Base-by-base conservation (phyloP, 2,329 filamentous ascomycete species). In the Beauveria varroae region DNA sequence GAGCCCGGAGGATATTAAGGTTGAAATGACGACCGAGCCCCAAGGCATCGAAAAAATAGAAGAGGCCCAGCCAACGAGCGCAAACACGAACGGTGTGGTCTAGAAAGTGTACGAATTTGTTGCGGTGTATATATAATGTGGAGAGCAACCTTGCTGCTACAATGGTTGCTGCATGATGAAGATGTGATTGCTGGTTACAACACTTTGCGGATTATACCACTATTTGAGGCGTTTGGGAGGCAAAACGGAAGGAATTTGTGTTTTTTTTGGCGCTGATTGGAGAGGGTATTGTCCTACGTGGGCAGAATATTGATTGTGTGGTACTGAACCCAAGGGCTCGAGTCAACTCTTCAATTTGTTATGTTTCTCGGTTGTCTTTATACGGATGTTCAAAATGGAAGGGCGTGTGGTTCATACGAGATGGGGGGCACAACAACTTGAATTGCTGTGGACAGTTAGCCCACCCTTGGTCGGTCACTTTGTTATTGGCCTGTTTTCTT, bases 1-100 rank as follows among this genome's bases (percentile, higher is more conserved):
- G 2, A 74, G 71, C 49, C 71, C 72, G 0, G 73, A 75, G 18
- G 73, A 74, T 41, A 70, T 69, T n/a, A 75, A 74, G 63, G 65
- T 71, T 20, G 74, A 75, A 43, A 69, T 72, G n/a, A 63, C 69
- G 3, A 65, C 70, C 20, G 74, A 75, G 43, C 64, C 69, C 8
- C 66, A 67, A n/a, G 50, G 68, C 5, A 58, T 67, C 2, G 70
- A 71, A 5, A 74, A 73, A 53, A 49, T 64, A 1, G 68, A 69
- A 5, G 70, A 71, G 18, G 67, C 62, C 14, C 55, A 68, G 37
- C 61, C 64, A 16, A 54, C 66, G 14, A 63, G 67, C 14, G 62
- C 68, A n/a, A 62, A 67, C 49, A 64, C 67, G 54, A 56, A 61
- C 40, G 60, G 53, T 20, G 34, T 37, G 14, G 46, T 34, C n/a